These are phyloP conservation scores for Neurospora terricola DNA, from an alignment of 495 filamentous ascomycete genomes.

Conservation along the genomic window DNA sequence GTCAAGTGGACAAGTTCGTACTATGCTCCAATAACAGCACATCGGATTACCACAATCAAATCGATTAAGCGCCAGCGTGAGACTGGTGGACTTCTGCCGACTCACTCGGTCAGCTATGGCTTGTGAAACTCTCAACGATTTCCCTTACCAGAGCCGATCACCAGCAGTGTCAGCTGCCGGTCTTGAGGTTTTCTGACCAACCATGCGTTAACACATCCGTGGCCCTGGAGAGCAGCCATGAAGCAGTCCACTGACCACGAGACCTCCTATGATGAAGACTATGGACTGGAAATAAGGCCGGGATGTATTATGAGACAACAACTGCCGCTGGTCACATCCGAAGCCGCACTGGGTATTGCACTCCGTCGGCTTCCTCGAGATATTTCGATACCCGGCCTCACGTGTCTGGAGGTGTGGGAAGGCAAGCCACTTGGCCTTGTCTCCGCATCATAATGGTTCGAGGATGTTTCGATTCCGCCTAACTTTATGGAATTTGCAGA, in stretches of 20 bases:
- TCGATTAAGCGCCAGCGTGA: not conserved
- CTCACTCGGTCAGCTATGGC: not conserved
- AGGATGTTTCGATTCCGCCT: not conserved
- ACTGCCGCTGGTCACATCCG: not conserved
- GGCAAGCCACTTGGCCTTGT: not conserved
- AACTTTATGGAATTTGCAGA: not conserved
- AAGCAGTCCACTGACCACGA: not conserved
- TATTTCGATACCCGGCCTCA: not conserved
- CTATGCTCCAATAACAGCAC: not conserved
- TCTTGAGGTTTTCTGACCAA: not conserved
- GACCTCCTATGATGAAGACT: not conserved
- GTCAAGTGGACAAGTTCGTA: not conserved
- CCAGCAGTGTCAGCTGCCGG: not conserved
- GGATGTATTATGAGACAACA: not conserved
- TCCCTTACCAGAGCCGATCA: not conserved
- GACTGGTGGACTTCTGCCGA: not conserved
- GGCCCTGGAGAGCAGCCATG: not conserved
- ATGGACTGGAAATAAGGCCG: not conserved
- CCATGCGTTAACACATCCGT: slow-evolving; percentile 6
- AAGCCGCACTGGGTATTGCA: not conserved
- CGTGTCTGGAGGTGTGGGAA: not conserved
- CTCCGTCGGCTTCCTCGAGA: not conserved
- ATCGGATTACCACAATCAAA: not conserved
- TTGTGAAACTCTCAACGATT: not conserved
- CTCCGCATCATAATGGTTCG: not conserved